Evolutionary conservation across 2,329 filamentous ascomycete genomes (phyloP), one percentile per base, ranked within the genome.

Genomic region (Sphaerulina populicola): DNA sequence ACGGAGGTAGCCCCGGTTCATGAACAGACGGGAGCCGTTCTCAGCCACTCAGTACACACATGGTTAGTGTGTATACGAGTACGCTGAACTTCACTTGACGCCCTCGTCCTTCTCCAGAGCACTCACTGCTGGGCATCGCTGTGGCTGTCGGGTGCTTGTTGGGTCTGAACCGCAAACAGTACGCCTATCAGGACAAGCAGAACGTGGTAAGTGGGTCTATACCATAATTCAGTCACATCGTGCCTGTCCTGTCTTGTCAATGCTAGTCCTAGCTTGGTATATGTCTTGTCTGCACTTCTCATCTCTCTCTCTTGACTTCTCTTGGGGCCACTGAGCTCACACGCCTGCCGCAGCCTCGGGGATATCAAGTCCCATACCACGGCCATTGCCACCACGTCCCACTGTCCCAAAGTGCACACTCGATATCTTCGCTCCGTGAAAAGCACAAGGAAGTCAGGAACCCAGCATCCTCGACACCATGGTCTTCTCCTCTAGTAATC

Each of bases 401-500:
- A 11, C 15, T 21, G 15, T 41, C 15, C 8, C 15, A 39, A 4
- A 6, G 31, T 14, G 12, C 37, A 15, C 29, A 41, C 5, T 23
- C 23, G 6, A 46, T 31, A 21, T 37, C 23, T 35, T 33, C 35
- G 37, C 27, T 11, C 14, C n/a, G 35, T 42, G 45, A 14, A 14
- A 15, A 48, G 27, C 45, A 47, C 9, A 27, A 10, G 37, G 14
- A 18, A 40, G 27, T 37, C 37, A 36, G 37, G 27, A 15, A 35
- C 11, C 29, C 41, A 42, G 11, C 45, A 35, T 23, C 30, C 5
- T 18, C 45, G 43, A 15, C 51, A 68, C 49, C 37, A 80, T 80
- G 77, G 60, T 67, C 43, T 81, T 80, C 63, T 64, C 73, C 23
- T 69, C 75, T n/a, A 70, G 75, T 10, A 77, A 75, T n/a, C 65